Evolutionary conservation across 192 early-diverging fungal species (phyloP), one percentile per base, ranked within the genome.

Genomic region (Coemansia sp.): DNA sequence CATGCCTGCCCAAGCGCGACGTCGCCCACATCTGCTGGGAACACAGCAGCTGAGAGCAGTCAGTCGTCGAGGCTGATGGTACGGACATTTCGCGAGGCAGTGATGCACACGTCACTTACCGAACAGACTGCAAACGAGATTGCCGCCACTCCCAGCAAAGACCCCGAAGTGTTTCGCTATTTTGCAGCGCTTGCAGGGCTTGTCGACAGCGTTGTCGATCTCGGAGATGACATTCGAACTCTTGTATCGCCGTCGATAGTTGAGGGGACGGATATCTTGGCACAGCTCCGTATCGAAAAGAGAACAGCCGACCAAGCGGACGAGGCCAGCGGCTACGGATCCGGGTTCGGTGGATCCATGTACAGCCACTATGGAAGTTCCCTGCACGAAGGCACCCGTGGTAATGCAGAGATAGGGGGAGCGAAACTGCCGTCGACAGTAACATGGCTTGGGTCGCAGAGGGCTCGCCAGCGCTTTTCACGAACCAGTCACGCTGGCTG

Each of bases 31-130:
- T 27, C 68, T 7, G 42, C 42, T 7, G 11, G 9, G 45, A 28
- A 50, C 17, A 30, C 57, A 10, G 45, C 37, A 10, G n/a, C 55
- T 3, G 42, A 23, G 57, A 55, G 53, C 25, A 27, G 38, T n/a
- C 67, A 57, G 53, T 63, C 53, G 29, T 44, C 64, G 0, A 66
- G 77, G 40, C 72, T 71, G 0, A 80, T 74, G 77, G 72, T 74
- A n/a, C 67, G 77, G 23, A 68, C 77, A 9, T 80, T 80, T 38
- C 68, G 72, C 48, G 77, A 80, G 52, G 72, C 72, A 1, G 77
- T 74, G 22, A 71, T 74, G 64, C 77, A 74, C 50, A 74, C 71
- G 22, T 74, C 72, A 36, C 61, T 64, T 0, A 57, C 71, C 3
- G 72, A 74, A 62, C 77, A 80, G 54, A 53, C 67, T 0, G 52